Evolutionary conservation across 1,284 basidiomycete species (phyloP).

Genomic region (Moniliophthora roreri): DNA sequence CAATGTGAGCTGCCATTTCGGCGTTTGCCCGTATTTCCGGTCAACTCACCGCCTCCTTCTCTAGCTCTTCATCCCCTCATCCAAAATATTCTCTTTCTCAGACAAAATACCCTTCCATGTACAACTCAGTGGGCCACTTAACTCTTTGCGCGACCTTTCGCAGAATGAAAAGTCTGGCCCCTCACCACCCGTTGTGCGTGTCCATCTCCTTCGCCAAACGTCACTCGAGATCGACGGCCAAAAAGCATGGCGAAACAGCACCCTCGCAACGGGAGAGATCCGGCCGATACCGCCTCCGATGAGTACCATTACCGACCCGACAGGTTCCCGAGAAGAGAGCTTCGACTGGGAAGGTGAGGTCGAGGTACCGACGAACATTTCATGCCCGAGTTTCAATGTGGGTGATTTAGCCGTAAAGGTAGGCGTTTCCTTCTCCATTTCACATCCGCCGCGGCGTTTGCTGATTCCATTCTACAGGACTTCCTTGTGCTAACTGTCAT

Average conservation of each 20-base stretch:
- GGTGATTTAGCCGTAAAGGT: constrained; percentile 26
- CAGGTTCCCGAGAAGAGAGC: constrained; percentile 7
- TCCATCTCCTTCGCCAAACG: constrained; percentile 5
- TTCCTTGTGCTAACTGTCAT: constrained; percentile 47
- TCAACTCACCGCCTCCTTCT: neutral
- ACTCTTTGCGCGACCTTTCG: constrained; percentile 41
- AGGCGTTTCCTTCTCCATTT: constrained; percentile 1
- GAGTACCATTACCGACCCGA: neutral
- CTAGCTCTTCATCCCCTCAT: constrained; percentile 52
- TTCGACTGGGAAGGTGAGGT: constrained; percentile 36
- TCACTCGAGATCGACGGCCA: constrained; percentile 12
- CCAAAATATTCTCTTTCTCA: constrained; percentile 48
- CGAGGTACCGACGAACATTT: constrained; percentile 18
- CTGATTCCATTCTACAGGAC: constrained; percentile 39
- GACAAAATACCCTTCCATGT: constrained; percentile 63
- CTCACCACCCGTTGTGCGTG: constrained; percentile 5
- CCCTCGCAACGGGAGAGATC: constrained; percentile 10
- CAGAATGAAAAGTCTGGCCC: neutral
- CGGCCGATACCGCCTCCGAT: constrained; percentile 12
- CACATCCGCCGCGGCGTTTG: neutral
- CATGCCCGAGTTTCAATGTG: constrained; percentile 25
- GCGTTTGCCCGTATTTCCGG: neutral
- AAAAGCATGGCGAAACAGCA: constrained; percentile 10
- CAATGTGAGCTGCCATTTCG: constrained; percentile 40
- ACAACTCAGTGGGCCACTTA: constrained; percentile 48